Evolutionary conservation across 2,329 filamentous ascomycete species (phyloP).

Genomic region (Ramularia endophylla): DNA sequence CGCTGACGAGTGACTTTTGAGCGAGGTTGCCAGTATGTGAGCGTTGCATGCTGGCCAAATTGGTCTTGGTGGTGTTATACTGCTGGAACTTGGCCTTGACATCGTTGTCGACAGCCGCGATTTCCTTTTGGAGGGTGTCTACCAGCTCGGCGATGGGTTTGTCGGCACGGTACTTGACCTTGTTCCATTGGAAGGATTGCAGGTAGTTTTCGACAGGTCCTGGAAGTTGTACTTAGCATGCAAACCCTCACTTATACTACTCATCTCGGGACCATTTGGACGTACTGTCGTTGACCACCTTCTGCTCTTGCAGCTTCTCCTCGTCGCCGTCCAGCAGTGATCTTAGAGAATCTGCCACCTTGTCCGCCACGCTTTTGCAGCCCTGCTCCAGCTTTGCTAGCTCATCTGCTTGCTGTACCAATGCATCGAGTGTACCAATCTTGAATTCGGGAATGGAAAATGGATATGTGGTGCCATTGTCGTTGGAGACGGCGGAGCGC

Average conservation of each 20-base stretch:
- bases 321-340: slow-evolving; percentile 79
- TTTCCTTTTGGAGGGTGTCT: slow-evolving; percentile 84
- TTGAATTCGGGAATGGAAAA: slow-evolving; percentile 93
- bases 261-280: slow-evolving; percentile 2
- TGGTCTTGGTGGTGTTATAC: slow-evolving; percentile 87
- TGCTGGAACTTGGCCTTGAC: slow-evolving; percentile 91
- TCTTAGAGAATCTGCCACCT: slow-evolving; percentile 80
- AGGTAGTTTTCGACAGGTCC: slow-evolving; percentile 96
- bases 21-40: slow-evolving; percentile 92
- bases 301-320: slow-evolving; percentile 75
- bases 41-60: slow-evolving; percentile 71
- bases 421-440: slow-evolving; percentile 89
- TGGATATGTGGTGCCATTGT: slow-evolving; percentile 68
- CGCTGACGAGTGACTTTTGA: slow-evolving; percentile 85
- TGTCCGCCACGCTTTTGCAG: slow-evolving; percentile 76
- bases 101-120: slow-evolving; percentile 88
- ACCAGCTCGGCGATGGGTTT: slow-evolving; percentile 82
- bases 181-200: slow-evolving; percentile 89
- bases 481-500: slow-evolving; percentile 62
- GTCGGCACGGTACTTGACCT: slow-evolving; percentile 92
- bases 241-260: not conserved
- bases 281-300: slow-evolving; percentile 91
- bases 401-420: slow-evolving; percentile 96
- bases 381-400: slow-evolving; percentile 76
- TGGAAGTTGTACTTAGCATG: slow-evolving; percentile 35